A percentile compares a stretch with the other conserved stretches of the same genome.
Evolutionary conservation across 441 rosid genomes (phyloP).

Genomic region (Adansonia madagascariensis): DNA sequence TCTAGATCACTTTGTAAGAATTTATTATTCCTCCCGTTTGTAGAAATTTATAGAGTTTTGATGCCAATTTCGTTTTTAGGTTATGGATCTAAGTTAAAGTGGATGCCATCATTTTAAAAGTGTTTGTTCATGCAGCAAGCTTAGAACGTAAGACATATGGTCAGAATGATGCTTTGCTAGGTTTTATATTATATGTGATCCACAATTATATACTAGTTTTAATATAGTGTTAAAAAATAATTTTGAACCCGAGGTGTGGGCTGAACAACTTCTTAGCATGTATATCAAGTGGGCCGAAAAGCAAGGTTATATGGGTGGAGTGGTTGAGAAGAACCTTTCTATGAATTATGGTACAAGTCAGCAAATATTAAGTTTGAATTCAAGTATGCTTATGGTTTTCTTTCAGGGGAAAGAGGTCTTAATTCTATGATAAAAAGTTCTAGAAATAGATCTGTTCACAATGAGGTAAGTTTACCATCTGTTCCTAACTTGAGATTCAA

Average conservation of each 20-base stretch:
- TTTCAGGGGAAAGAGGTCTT: conserved; percentile 69
- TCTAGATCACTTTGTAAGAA: neutral
- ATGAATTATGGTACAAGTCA: conserved; percentile 39
- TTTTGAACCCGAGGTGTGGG: conserved; percentile 56
- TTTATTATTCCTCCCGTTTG: neutral
- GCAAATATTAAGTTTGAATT: conserved; percentile 71
- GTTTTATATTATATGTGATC: neutral
- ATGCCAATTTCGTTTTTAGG: neutral
- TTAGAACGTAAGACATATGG: neutral
- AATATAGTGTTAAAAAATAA: conserved; percentile 14
- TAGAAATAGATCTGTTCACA: conserved; percentile 33
- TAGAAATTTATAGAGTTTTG: neutral
- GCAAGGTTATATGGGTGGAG: conserved; percentile 57
- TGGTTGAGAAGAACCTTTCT: conserved; percentile 53
- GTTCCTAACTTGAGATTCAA: neutral
- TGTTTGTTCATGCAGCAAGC: neutral
- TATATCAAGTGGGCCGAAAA: conserved; percentile 72
- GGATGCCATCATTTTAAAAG: conserved; percentile 13
- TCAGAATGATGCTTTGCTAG: neutral
- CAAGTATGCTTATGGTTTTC: conserved; percentile 73
- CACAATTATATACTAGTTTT: neutral
- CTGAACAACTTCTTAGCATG: conserved; percentile 62
- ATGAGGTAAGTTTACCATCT: conserved; percentile 39
- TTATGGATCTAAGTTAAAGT: neutral
- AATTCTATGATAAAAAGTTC: conserved; percentile 50